Evolutionary conservation across 1,284 basidiomycete genomes (phyloP).

Genomic region (Phellopilus nigrolimitatus): DNA sequence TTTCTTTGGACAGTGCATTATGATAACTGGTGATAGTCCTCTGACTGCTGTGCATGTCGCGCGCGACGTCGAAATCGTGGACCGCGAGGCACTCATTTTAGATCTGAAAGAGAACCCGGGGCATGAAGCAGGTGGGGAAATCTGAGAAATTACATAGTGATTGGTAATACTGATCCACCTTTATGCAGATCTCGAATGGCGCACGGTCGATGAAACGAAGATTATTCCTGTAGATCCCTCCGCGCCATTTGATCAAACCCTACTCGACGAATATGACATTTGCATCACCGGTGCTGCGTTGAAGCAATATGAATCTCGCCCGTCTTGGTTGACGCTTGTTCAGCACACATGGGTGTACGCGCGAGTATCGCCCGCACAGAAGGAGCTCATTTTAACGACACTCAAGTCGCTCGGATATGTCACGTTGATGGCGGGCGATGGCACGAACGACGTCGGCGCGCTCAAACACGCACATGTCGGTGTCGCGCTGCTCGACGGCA

Average conservation of each 20-base stretch:
- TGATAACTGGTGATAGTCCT: conserved; percentile 98
- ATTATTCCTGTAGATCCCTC: conserved; percentile 79
- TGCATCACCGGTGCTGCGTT: conserved; percentile 92
- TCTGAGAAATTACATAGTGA: neutral
- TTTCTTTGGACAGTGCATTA: conserved; percentile 64
- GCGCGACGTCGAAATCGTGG: conserved; percentile 91
- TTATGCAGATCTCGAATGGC: conserved; percentile 76
- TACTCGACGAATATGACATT: conserved; percentile 87
- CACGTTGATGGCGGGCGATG: conserved; percentile 96
- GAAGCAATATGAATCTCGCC: conserved; percentile 68
- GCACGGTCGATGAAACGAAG: conserved; percentile 85
- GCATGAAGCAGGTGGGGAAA: conserved; percentile 53
- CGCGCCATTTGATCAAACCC: conserved; percentile 67
- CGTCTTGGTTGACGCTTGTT: conserved; percentile 73
- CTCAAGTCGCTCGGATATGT: conserved; percentile 84
- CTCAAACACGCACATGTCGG: conserved; percentile 95
- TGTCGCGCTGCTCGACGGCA: conserved; percentile 88
- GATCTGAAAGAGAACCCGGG: conserved; percentile 81
- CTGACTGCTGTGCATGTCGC: conserved; percentile 93
- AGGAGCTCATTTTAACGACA: conserved; percentile 88
- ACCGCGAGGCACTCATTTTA: conserved; percentile 87
- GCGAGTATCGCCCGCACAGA: conserved; percentile 91
- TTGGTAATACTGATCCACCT: conserved; percentile 1
- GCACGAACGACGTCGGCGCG: conserved; percentile 95
- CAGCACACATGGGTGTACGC: conserved; percentile 97